Percentiles rank a stretch among this genome's conserved stretches.
Conservation (phyloP, 495 filamentous ascomycete species). For the Aspergillus cavernicola region DNA sequence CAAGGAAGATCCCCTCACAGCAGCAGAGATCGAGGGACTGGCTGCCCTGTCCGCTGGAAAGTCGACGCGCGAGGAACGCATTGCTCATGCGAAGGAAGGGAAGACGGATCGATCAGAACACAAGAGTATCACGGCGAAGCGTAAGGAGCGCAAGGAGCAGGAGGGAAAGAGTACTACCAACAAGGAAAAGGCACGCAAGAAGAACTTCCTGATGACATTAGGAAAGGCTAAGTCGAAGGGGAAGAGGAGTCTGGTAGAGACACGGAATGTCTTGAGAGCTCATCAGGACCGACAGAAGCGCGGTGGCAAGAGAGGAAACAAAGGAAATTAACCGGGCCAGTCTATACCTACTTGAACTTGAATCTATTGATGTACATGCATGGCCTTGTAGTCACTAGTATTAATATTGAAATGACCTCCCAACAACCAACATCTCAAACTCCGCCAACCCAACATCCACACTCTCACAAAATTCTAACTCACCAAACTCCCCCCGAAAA, state of each 20-base stretch:
- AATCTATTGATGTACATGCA: no score
- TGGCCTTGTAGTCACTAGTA: not conserved
- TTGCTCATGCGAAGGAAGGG: slow-evolving; percentile 72
- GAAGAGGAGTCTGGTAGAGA: slow-evolving; percentile 86
- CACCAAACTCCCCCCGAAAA: slow-evolving; percentile 29
- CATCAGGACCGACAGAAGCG: slow-evolving; percentile 81
- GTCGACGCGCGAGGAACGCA: slow-evolving; percentile 74
- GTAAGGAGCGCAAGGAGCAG: slow-evolving; percentile 77
- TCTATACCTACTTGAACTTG: no score
- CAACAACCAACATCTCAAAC: slow-evolving; percentile 32
- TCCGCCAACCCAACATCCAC: slow-evolving; percentile 20
- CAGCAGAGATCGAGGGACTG: slow-evolving; percentile 75
- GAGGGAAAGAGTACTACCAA: slow-evolving; percentile 95
- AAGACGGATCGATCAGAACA: slow-evolving; percentile 70
- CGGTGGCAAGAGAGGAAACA: slow-evolving; percentile 77
- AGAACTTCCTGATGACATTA: slow-evolving; percentile 98
- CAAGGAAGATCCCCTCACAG: slow-evolving; percentile 78
- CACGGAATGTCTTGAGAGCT: slow-evolving; percentile 68
- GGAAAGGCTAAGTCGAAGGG: slow-evolving; percentile 91
- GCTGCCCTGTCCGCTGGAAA: slow-evolving; percentile 65
- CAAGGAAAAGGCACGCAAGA: slow-evolving; percentile 91
- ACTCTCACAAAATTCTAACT: no score
- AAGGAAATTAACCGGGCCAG: slow-evolving; percentile 21
- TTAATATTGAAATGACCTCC: not conserved
- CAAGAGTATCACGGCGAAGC: slow-evolving; percentile 74